phyloP scores from a whole-genome alignment of 2,329 filamentous ascomycete genomes.

The Apiospora rasikravindrae region DNA sequence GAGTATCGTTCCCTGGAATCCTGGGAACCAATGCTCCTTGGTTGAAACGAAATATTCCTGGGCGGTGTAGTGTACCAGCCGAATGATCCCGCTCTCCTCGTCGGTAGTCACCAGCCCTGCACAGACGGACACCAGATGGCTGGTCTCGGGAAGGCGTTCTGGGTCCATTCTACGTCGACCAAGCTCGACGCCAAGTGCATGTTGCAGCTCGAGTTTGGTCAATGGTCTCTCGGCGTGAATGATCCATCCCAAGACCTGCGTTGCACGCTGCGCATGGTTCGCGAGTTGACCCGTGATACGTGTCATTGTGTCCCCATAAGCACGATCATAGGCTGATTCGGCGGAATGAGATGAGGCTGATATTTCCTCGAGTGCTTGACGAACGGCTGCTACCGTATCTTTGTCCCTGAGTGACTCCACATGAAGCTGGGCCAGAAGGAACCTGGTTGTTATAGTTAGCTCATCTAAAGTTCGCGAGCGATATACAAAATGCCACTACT shows the following conservation, averaged over 20 bases:
- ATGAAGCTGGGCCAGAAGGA: constrained; percentile 45
- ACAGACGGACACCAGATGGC: constrained; percentile 42
- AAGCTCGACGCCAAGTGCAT: constrained; percentile 46
- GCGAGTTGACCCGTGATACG: constrained; percentile 45
- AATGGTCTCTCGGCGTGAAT: constrained; percentile 41
- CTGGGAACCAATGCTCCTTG: not conserved
- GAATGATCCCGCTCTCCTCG: constrained; percentile 41
- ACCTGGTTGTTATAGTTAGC: constrained; percentile 32
- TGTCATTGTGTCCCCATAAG: constrained; percentile 47
- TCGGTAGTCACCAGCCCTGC: constrained; percentile 47
- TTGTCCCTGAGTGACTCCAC: constrained; percentile 40
- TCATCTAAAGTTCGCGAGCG: not conserved
- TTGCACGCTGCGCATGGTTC: constrained; percentile 41
- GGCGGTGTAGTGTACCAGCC: constrained; percentile 50
- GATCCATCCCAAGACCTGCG: constrained; percentile 46
- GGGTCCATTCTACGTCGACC: constrained; percentile 36
- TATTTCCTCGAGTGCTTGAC: constrained; percentile 37
- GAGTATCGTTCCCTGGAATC: no score
- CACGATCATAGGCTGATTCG: constrained; percentile 36
- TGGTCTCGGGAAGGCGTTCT: constrained; percentile 37
- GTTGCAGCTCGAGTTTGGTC: constrained; percentile 40
- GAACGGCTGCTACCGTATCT: constrained; percentile 38
- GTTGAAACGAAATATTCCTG: constrained; percentile 45
- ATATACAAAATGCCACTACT: constrained; percentile 17
- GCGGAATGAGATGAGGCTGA: constrained; percentile 29